Evolutionary conservation across 768 basidiomycete species (phyloP).

Genomic region (Podaxis mareebaensis): DNA sequence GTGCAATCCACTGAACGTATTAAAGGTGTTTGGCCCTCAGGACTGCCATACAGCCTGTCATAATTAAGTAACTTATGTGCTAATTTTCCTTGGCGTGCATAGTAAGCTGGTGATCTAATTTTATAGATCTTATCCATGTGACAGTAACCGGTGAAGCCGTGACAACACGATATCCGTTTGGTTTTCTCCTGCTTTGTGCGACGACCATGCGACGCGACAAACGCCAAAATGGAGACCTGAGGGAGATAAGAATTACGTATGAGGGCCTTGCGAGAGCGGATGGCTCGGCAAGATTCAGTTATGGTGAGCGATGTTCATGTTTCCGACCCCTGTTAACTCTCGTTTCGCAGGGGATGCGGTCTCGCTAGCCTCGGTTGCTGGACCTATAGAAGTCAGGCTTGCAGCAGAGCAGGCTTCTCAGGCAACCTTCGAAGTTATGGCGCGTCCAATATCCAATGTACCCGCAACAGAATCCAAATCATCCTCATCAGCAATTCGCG

Average conservation of each 20-base stretch:
- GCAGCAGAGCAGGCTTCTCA: constrained; percentile 69
- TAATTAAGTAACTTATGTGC: no score
- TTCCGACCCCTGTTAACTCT: constrained; percentile 12
- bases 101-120: neutral
- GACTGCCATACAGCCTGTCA: no score
- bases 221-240: constrained; percentile 33
- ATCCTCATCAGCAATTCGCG: constrained; percentile 51
- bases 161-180: neutral
- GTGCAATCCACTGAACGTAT: neutral
- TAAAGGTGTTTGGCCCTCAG: no score
- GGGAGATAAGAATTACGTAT: constrained; percentile 46
- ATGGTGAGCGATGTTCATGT: constrained; percentile 40
- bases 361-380: constrained; percentile 74
- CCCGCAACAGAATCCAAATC: constrained; percentile 72
- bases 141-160: neutral
- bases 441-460: constrained; percentile 69
- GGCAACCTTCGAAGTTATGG: constrained; percentile 71
- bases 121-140: neutral
- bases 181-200: neutral
- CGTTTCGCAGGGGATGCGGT: constrained; percentile 31
- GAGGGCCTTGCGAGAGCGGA: constrained; percentile 71
- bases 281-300: constrained; percentile 72
- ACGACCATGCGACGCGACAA: constrained; percentile 34
- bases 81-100: no score
- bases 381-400: constrained; percentile 76